Percentiles rank a stretch among this genome's conserved stretches.
These are phyloP conservation scores for Krasilnikovozyma curviuscula DNA, from an alignment of 768 basidiomycete species.

Conservation along the genomic window DNA sequence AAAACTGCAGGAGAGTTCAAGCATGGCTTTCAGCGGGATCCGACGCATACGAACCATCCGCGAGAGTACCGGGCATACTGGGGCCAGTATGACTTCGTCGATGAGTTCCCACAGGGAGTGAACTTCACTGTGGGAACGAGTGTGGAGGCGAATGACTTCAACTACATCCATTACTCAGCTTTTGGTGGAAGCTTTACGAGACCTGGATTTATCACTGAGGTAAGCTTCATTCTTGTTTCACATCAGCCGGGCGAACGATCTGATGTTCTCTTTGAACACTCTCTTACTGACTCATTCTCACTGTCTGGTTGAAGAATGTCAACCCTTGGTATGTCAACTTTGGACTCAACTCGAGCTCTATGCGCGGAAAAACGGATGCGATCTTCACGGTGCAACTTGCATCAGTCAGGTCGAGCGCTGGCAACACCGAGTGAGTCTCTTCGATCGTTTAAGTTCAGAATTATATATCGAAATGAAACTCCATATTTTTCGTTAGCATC, in stretches of 20 bases:
- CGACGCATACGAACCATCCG: constrained; percentile 12
- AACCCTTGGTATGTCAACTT: constrained; percentile 15
- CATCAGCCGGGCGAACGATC: no score
- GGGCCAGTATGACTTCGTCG: constrained; percentile 17
- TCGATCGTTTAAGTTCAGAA: no score
- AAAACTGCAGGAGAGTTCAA: constrained; percentile 15
- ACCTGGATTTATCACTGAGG: neutral
- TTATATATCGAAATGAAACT: no score
- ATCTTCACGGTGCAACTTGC: no score
- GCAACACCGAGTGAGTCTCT: constrained; percentile 4
- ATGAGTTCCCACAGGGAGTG: constrained; percentile 17
- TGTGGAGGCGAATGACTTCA: no score
- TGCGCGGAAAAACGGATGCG: no score
- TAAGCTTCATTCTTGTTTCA: no score
- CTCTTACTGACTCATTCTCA: no score
- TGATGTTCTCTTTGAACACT: no score
- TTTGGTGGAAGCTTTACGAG: constrained; percentile 12
- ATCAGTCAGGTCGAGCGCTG: neutral
- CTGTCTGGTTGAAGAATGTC: constrained; percentile 6
- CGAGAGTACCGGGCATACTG: constrained; percentile 17
- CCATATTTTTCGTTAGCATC: no score
- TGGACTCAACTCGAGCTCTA: constrained; percentile 4
- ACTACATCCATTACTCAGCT: constrained; percentile 14
- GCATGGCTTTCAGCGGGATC: constrained; percentile 16
- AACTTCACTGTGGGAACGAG: constrained; percentile 15